These are phyloP conservation scores for Cicer yamashitae DNA, from an alignment of 306 rosid species.

Conservation along the genomic window DNA sequence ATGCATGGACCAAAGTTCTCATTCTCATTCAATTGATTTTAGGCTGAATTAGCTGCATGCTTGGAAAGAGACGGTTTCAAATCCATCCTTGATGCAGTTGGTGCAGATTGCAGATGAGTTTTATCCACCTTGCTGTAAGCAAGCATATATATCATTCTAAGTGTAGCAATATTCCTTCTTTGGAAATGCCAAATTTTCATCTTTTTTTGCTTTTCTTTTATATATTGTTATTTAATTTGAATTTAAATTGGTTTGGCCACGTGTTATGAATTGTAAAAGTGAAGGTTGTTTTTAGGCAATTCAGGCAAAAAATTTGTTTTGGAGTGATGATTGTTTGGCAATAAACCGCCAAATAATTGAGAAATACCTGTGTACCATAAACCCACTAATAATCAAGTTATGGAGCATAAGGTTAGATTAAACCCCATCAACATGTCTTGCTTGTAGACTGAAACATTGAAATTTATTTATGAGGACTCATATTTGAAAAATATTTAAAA, in stretches of 20 bases:
- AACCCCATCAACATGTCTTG: not conserved
- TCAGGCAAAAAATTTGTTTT: slow-evolving; percentile 23
- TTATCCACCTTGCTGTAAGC: slow-evolving; percentile 28
- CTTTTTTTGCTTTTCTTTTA: slow-evolving; percentile 30
- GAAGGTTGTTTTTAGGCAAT: slow-evolving; percentile 18
- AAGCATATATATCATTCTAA: slow-evolving; percentile 27
- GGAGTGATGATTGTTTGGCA: slow-evolving; percentile 40
- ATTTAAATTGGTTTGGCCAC: slow-evolving; percentile 39
- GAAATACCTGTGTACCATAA: slow-evolving; percentile 27
- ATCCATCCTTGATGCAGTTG: slow-evolving; percentile 81
- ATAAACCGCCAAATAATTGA: slow-evolving; percentile 31
- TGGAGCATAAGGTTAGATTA: slow-evolving; percentile 5
- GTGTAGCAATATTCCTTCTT: slow-evolving; percentile 34
- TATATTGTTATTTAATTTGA: slow-evolving; percentile 10
- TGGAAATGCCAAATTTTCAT: slow-evolving; percentile 30
- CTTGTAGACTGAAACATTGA: no score
- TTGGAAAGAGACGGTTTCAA: slow-evolving; percentile 95
- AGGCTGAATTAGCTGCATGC: slow-evolving; percentile 86
- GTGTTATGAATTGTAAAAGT: slow-evolving; percentile 40
- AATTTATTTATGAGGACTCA: not conserved
- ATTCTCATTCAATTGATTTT: slow-evolving; percentile 40
- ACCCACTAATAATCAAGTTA: not conserved
- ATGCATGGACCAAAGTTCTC: slow-evolving; percentile 40
- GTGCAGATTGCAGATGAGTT: slow-evolving; percentile 78
- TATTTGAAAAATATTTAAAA: no score